Evolutionary conservation across 345 rosid genomes (phyloP), one percentile per base, ranked within the genome.

Genomic region (Moricandia arvensis): DNA sequence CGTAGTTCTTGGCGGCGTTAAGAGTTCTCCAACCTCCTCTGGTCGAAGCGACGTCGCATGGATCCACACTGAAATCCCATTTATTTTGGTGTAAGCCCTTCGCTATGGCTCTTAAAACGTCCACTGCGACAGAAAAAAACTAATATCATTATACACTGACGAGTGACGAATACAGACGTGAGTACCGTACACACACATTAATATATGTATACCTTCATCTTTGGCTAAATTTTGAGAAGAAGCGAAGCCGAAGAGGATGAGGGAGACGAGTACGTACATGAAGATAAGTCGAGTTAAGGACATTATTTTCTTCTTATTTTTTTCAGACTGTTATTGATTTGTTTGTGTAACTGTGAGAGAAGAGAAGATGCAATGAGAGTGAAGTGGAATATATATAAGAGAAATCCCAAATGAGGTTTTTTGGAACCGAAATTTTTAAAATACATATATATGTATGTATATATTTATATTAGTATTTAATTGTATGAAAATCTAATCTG

Each of bases 31-130:
- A 87, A 8, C 86, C 84, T 6, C 75, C 78, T 0, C 24, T 3
- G 2, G 59, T 2, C 5, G 74, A 63, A 47, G 60, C 4, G 7
- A 51, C 37, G 77, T 80, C 75, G 74, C 93, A 88, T 15, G 90
- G 93, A 80, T 91, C 88, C 7, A 81, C 82, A 7, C 11, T 41
- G 53, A 86, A 90, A 13, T 86, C 55, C 93, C 93, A 90, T 11
- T 72, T 41, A 7, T 55, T 55, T 21, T 55, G n/a, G 60, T 55
- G 27, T 55, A 90, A 16, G 10, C 54, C 84, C 68, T 55, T 80
- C 24, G 71, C 87, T 80, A 88, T 71, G 12, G 72, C 81, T 35
- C 35, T 66, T 34, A 90, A 61, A 47, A 83, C 83, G 12, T 85
- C 74, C 69, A 88, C 91, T 88, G 82, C 74, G 17, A 62, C 30